Evolutionary conservation across 495 filamentous ascomycete species (phyloP), one percentile per base, ranked within the genome.

Genomic region (Cladorrhinum samala): DNA sequence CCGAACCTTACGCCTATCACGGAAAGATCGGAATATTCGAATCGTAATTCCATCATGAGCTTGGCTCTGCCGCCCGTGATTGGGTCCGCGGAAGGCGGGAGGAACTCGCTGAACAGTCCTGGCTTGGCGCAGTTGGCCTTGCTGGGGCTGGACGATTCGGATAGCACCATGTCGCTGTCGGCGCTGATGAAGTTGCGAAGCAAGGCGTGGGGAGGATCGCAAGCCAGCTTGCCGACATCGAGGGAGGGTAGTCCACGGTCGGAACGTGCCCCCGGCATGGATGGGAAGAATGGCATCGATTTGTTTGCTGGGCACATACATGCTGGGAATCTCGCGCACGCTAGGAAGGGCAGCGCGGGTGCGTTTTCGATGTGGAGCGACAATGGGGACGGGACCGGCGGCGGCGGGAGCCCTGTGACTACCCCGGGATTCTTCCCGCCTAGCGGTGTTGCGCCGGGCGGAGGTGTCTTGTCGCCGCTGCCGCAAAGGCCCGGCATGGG

Each of bases 1-100:
- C 93, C 94, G 2, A 95, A 90, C 60, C 72, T 98, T 24, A 98
- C 93, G 2, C 93, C 93, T 4, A 98, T 98, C 56, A 96, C 91
- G 0, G 93, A 98, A 68, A 82, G 92, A 2, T 94, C 88, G 58
- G 93, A 98, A 73, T 95, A 93, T 74, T 93, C 88, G 38, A 95
- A 93, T 46, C 82, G 94, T 46, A 97, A 96, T 63, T 92, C 87
- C 2, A 80, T 93, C 59, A 87, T 93, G 75, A 85, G 80, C 25
- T 68, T 89, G 30, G 78, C 77, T 33, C 72, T 89, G 53, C 82
- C 84, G 54, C 58, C 72, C 45, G 63, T 55, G 40, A 70, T 67
- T 57, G 76, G 57, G 60, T 65, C 20, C 47, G 80, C 55, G 27
- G 21, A 52, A 77, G 49, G 71, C 24, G 42, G 53, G 44, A 37